phyloP scores from a whole-genome alignment of 495 filamentous ascomycete species.

The Penicillium taxi region DNA sequence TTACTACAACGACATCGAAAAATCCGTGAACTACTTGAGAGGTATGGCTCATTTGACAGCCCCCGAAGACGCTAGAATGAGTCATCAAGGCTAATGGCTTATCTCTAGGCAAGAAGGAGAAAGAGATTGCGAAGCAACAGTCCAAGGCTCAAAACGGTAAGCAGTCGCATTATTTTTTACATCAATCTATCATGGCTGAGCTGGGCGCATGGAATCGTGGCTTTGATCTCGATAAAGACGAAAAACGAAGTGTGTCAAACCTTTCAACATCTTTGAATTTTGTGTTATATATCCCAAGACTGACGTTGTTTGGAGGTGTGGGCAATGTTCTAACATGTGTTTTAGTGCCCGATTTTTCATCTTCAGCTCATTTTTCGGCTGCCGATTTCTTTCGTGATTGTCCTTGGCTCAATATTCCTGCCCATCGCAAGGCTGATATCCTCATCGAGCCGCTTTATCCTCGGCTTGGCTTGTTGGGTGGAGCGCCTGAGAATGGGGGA shows the following conservation, averaged over 20 bases:
- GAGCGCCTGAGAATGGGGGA: constrained; percentile 47
- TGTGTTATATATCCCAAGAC: constrained; percentile 27
- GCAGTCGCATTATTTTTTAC: constrained; percentile 18
- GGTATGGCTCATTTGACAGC: constrained; percentile 31
- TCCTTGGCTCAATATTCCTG: constrained; percentile 77
- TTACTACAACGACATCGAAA: constrained; percentile 88
- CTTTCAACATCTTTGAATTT: constrained; percentile 10
- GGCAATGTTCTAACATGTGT: constrained; percentile 39
- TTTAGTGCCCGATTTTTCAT: constrained; percentile 25
- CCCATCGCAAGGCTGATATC: constrained; percentile 56
- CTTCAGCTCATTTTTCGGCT: constrained; percentile 31
- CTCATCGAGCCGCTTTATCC: constrained; percentile 55
- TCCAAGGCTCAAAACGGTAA: constrained; percentile 41
- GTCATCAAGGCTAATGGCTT: no score
- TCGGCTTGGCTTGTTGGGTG: constrained; percentile 63
- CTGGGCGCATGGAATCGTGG: constrained; percentile 13
- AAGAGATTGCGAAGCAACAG: constrained; percentile 35
- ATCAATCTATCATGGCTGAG: constrained; percentile 25
- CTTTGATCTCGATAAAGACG: constrained; percentile 8
- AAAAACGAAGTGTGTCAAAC: constrained; percentile 2
- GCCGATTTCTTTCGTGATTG: constrained; percentile 70
- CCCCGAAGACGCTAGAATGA: no score
- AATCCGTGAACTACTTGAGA: constrained; percentile 69
- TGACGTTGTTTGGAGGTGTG: constrained; percentile 26
- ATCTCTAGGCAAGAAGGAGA: constrained; percentile 34